These are phyloP conservation scores for Cryptosporidium sp. DNA, from an alignment of 169 alveolate species.

Conservation along the genomic window DNA sequence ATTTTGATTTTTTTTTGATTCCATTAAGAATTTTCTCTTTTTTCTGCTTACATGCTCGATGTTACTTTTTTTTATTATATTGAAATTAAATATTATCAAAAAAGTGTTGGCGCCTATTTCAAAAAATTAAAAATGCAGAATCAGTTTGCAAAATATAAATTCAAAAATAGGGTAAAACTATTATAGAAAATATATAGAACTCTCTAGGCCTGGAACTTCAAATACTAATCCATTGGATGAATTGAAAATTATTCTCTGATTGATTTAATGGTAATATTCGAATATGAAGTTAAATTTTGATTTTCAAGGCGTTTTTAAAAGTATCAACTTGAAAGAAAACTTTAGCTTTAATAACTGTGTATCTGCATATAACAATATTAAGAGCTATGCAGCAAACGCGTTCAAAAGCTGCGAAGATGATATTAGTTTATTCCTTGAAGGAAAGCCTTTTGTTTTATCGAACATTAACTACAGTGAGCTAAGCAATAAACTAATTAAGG, in stretches of 20 bases:
- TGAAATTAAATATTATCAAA: neutral
- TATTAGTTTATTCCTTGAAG: conserved; percentile 38
- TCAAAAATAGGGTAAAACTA: conserved; percentile 3
- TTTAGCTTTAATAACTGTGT: neutral
- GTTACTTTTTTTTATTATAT: neutral
- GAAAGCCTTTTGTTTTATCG: conserved; percentile 48
- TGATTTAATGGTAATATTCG: neutral
- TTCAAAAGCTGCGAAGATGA: conserved; percentile 53
- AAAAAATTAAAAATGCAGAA: neutral
- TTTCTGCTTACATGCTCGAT: conserved; percentile 63
- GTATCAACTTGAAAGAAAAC: conserved; percentile 28
- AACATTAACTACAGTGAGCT: conserved; percentile 28
- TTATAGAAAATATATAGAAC: neutral
- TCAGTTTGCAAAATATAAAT: neutral
- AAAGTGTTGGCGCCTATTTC: conserved; percentile 50
- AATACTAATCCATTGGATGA: neutral
- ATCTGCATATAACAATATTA: conserved; percentile 27
- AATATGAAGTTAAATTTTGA: conserved; percentile 60
- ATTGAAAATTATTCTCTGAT: neutral
- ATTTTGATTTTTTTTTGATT: neutral
- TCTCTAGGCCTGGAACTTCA: neutral
- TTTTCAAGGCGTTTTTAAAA: conserved; percentile 58
- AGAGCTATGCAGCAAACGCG: conserved; percentile 31
- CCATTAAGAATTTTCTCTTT: neutral
- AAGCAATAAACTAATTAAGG: conserved; percentile 22